A percentile compares a stretch with the other conserved stretches of the same genome.
These are phyloP conservation scores for Amaranthus cruentus DNA, from an alignment of 148 eudicot genomes.

Conservation along the genomic window DNA sequence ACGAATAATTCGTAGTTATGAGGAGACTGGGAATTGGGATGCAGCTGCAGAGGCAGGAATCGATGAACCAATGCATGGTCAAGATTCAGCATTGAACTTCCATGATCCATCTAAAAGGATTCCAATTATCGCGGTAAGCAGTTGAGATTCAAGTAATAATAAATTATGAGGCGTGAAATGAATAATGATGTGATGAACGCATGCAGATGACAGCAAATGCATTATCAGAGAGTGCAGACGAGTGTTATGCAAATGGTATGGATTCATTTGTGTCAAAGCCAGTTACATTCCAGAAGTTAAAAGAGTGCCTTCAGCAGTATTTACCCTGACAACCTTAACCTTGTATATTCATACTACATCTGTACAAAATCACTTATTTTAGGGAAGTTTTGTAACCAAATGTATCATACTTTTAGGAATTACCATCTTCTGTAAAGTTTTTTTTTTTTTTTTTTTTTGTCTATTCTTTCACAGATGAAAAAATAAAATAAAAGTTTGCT, in stretches of 20 bases:
- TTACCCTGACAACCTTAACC: conserved; percentile 21
- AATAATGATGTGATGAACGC: conserved; percentile 23
- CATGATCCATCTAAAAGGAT: conserved; percentile 38
- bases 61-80: conserved; percentile 31
- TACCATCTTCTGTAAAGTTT: conserved; percentile 22
- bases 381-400: conserved; percentile 71
- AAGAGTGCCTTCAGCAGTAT: conserved; percentile 69
- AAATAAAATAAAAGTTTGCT: conserved; percentile 22
- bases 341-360: conserved; percentile 48
- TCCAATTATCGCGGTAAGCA: conserved; percentile 78
- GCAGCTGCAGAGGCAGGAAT: conserved; percentile 75
- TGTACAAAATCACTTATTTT: conserved; percentile 47
- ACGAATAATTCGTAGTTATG: conserved; percentile 73
- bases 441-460: not conserved
- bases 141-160: not conserved
- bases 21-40: conserved; percentile 83
- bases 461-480: conserved; percentile 20
- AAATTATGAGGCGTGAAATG: not conserved
- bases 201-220: conserved; percentile 98
- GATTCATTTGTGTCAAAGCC: conserved; percentile 92
- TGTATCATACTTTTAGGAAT: conserved; percentile 26
- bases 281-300: conserved; percentile 69
- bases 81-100: conserved; percentile 23
- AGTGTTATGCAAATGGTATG: conserved; percentile 90
- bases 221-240: conserved; percentile 82